Evolutionary conservation across 495 filamentous ascomycete genomes (phyloP).

Genomic region (Podospora conica): DNA sequence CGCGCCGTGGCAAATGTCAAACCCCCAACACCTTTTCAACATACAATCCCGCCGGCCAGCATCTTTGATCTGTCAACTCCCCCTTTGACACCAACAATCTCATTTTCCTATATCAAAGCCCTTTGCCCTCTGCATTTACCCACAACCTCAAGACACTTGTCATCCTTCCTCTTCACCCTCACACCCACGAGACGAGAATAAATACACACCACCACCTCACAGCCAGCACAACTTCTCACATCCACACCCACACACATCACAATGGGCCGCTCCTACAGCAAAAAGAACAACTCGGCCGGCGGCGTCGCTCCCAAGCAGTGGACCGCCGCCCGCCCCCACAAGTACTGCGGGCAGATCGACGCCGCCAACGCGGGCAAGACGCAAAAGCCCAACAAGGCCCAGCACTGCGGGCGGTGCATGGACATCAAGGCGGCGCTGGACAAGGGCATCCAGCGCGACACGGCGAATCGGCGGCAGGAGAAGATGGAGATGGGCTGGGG

Average conservation of each 20-base stretch:
- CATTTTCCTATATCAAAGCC: background rate
- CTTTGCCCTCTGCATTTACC: no score
- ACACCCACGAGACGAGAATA: background rate
- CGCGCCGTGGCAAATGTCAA: background rate
- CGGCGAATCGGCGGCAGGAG: slow-evolving; percentile 13
- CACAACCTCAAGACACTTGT: background rate
- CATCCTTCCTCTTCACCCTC: no score
- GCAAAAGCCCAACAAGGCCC: slow-evolving; percentile 23
- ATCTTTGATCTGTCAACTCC: background rate
- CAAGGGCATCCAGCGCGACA: slow-evolving; percentile 12
- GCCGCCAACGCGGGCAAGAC: slow-evolving; percentile 13
- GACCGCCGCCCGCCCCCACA: slow-evolving; percentile 20
- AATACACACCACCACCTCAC: background rate
- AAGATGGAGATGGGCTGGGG: slow-evolving; percentile 21
- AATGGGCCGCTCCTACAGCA: slow-evolving; percentile 24
- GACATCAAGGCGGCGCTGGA: slow-evolving; percentile 19
- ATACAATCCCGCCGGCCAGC: background rate
- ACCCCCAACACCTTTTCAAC: background rate
- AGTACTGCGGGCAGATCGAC: slow-evolving; percentile 27
- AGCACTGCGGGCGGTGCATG: slow-evolving; percentile 24
- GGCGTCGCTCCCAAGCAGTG: slow-evolving; percentile 19
- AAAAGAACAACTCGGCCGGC: slow-evolving; percentile 12
- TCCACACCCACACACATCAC: background rate
- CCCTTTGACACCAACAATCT: background rate
- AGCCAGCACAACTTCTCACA: background rate